Conservation (phyloP, 2,329 filamentous ascomycete genomes). For the Penicillium sp. region DNA sequence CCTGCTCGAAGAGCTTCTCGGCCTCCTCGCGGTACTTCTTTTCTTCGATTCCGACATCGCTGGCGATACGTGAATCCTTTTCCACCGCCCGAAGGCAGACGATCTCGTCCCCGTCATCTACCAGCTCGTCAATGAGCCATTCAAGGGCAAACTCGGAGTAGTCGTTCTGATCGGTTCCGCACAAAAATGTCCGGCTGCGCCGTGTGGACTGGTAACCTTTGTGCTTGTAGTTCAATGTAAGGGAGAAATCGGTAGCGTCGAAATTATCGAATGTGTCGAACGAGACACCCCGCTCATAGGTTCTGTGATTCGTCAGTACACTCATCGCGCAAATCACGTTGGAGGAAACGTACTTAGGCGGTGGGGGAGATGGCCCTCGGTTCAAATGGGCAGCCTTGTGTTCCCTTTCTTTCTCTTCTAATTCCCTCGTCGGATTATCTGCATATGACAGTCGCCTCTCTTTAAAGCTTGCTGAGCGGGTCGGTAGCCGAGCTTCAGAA, state of each 20-base stretch:
- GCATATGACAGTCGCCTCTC: slow-evolving; percentile 28
- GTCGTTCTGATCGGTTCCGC: slow-evolving; percentile 84
- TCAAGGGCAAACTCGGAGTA: slow-evolving; percentile 91
- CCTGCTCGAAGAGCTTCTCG: slow-evolving; percentile 68
- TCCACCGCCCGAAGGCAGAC: slow-evolving; percentile 87
- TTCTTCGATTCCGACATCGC: slow-evolving; percentile 60
- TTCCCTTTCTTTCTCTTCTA: slow-evolving; percentile 26
- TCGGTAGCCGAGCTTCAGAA: slow-evolving; percentile 30
- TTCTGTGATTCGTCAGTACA: slow-evolving; percentile 40
- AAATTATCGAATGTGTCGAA: slow-evolving; percentile 71
- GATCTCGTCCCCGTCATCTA: slow-evolving; percentile 90
- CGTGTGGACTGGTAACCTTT: slow-evolving; percentile 79
- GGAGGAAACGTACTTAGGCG: slow-evolving; percentile 38
- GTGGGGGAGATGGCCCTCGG: slow-evolving; percentile 41
- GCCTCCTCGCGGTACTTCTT: slow-evolving; percentile 76
- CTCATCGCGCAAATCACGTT: background rate
- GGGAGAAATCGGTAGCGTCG: slow-evolving; percentile 67
- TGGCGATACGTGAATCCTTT: slow-evolving; percentile 70
- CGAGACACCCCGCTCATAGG: slow-evolving; percentile 67
- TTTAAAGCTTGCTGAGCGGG: slow-evolving; percentile 29
- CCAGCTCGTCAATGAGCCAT: slow-evolving; percentile 87
- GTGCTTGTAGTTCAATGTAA: slow-evolving; percentile 83
- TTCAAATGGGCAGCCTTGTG: slow-evolving; percentile 21
- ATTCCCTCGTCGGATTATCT: slow-evolving; percentile 14
- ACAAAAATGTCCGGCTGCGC: slow-evolving; percentile 82